Percentiles rank a stretch among this genome's conserved stretches.
Evolutionary conservation across 1,284 basidiomycete genomes (phyloP).

Genomic region (Trametes versicolor): DNA sequence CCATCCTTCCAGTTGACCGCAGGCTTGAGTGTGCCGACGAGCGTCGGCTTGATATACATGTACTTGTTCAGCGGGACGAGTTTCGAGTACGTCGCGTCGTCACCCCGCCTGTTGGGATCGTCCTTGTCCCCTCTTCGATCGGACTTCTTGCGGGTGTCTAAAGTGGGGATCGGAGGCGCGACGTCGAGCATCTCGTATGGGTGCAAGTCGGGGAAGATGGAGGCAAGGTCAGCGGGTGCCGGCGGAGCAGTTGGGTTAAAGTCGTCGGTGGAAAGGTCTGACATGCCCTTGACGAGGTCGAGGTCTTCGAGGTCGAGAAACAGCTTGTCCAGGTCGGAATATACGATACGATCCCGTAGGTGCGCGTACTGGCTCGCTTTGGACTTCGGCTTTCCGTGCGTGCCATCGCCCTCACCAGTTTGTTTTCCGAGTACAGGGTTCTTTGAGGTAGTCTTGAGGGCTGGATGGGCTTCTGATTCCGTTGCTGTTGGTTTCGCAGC

Average conservation of each 20-base stretch:
- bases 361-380: slow-evolving; percentile 60
- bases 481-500: slow-evolving; percentile 16
- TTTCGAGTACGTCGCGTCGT: slow-evolving; percentile 74
- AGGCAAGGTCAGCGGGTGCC: slow-evolving; percentile 46
- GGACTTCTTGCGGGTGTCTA: slow-evolving; percentile 43
- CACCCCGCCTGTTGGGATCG: slow-evolving; percentile 72
- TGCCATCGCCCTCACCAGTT: slow-evolving; percentile 35
- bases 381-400: slow-evolving; percentile 47
- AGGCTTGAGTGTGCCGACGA: slow-evolving; percentile 75
- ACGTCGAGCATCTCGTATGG: slow-evolving; percentile 64
- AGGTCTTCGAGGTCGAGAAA: slow-evolving; percentile 64
- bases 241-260: slow-evolving; percentile 44
- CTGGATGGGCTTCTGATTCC: slow-evolving; percentile 31
- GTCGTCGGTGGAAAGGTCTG: slow-evolving; percentile 50
- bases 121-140: slow-evolving; percentile 68
- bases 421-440: slow-evolving; percentile 59
- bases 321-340: slow-evolving; percentile 64
- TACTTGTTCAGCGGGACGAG: slow-evolving; percentile 71
- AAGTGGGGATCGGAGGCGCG: slow-evolving; percentile 59
- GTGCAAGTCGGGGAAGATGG: slow-evolving; percentile 48
- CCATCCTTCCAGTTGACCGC: slow-evolving; percentile 71
- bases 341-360: slow-evolving; percentile 67
- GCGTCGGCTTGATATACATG: slow-evolving; percentile 73
- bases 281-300: slow-evolving; percentile 47
- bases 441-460: slow-evolving; percentile 42